Evolutionary conservation across 768 basidiomycete species (phyloP).

Genomic region (Termitomyces sp.): DNA sequence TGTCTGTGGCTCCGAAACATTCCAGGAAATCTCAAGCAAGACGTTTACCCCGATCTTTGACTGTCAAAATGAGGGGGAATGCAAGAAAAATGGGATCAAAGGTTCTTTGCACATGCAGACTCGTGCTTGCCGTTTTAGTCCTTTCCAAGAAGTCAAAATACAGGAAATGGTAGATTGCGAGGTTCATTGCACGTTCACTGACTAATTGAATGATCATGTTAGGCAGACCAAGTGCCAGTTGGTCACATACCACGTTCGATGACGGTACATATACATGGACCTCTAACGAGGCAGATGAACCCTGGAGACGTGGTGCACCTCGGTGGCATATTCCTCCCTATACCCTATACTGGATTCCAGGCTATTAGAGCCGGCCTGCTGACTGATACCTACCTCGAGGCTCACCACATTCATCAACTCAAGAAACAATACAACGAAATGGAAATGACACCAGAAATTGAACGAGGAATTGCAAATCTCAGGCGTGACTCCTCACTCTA

Average conservation of each 20-base stretch:
- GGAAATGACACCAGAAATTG: conserved; percentile 85
- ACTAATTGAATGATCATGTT: background rate
- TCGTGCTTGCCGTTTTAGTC: conserved; percentile 91
- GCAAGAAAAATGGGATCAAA: conserved; percentile 79
- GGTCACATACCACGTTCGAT: conserved; percentile 98
- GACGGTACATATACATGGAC: conserved; percentile 93
- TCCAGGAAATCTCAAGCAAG: conserved; percentile 93
- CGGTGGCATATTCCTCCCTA: conserved; percentile 95
- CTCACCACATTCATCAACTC: conserved; percentile 84
- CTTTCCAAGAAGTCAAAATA: conserved; percentile 98
- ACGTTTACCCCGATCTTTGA: conserved; percentile 85
- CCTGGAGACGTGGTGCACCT: conserved; percentile 95
- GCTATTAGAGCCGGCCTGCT: conserved; percentile 94
- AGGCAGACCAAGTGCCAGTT: conserved; percentile 99
- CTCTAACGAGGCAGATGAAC: conserved; percentile 83
- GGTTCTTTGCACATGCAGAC: conserved; percentile 98
- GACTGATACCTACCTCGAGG: conserved; percentile 96
- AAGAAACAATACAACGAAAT: conserved; percentile 97
- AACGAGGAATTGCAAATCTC: conserved; percentile 61
- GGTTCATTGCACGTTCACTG: background rate
- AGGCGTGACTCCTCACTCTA: conserved; percentile 77
- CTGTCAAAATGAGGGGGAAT: conserved; percentile 83
- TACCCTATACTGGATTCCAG: conserved; percentile 96
- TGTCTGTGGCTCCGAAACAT: conserved; percentile 95
- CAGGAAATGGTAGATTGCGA: conserved; percentile 82